Evolutionary conservation across 1,139 yeast species (phyloP).

Genomic region (Protomyces inundatus): DNA sequence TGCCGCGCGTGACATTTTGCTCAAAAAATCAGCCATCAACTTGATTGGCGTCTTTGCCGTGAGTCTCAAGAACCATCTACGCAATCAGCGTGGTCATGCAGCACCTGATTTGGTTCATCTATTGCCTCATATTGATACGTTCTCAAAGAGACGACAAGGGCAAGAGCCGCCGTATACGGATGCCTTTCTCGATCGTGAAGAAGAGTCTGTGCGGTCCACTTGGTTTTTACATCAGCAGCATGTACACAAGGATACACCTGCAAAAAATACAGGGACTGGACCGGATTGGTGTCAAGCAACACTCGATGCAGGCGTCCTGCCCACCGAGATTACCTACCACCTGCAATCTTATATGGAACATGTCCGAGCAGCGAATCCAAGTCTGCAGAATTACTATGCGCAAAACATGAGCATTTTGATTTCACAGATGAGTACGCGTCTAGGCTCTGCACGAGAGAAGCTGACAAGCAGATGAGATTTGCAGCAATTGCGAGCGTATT

Average conservation of each 20-base stretch:
- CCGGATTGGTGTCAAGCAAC: conserved; percentile 13
- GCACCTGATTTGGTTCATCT: conserved; percentile 29
- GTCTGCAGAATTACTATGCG: conserved; percentile 7
- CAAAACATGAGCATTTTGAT: conserved; percentile 2
- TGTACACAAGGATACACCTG: not conserved
- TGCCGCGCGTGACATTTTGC: conserved; percentile 26
- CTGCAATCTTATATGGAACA: conserved; percentile 10
- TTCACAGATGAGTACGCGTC: not conserved
- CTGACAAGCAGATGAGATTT: conserved; percentile 4
- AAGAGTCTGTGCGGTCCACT: not conserved
- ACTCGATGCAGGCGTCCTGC: conserved; percentile 15
- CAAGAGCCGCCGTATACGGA: not conserved
- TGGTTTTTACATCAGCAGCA: conserved; percentile 5
- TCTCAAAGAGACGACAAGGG: not conserved
- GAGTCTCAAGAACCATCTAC: conserved; percentile 31
- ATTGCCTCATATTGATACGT: conserved; percentile 30
- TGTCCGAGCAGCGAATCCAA: not conserved
- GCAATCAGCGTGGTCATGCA: conserved; percentile 31
- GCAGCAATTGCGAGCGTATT: conserved; percentile 28
- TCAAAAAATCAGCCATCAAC: conserved; percentile 28
- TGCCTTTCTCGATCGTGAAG: conserved; percentile 5
- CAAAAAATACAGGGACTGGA: not conserved
- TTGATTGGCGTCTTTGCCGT: conserved; percentile 30
- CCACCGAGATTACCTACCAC: conserved; percentile 28
- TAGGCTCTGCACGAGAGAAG: not conserved